Evolutionary conservation across 2,329 filamentous ascomycete genomes (phyloP).

Genomic region (Pseudopyricularia cyperi): DNA sequence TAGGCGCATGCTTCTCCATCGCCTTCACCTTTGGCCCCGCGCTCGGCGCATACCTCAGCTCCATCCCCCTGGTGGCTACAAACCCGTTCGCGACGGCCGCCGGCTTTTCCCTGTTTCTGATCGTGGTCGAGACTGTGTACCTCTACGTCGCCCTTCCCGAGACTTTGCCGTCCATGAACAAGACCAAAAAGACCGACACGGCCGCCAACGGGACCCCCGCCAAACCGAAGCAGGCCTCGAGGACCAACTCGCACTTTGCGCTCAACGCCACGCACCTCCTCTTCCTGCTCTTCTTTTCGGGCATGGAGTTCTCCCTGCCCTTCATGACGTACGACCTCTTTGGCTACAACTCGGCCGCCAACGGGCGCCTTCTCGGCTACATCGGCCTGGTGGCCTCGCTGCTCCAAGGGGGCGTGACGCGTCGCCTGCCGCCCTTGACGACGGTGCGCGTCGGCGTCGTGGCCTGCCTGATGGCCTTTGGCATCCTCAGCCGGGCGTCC

Average conservation of each 20-base stretch:
- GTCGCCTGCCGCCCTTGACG: slow-evolving; percentile 67
- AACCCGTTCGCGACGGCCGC: slow-evolving; percentile 94
- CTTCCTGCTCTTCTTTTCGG: slow-evolving; percentile 94
- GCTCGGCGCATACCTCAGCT: slow-evolving; percentile 74
- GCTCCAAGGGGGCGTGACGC: slow-evolving; percentile 85
- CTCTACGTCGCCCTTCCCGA: slow-evolving; percentile 77
- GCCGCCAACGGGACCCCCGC: slow-evolving; percentile 8
- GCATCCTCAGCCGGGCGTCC: slow-evolving; percentile 58
- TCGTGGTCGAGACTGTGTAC: slow-evolving; percentile 79
- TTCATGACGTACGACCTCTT: slow-evolving; percentile 98
- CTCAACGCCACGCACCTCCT: slow-evolving; percentile 78
- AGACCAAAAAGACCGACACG: slow-evolving; percentile 9
- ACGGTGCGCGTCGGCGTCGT: slow-evolving; percentile 70
- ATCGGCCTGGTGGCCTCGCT: slow-evolving; percentile 83
- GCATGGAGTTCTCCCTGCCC: slow-evolving; percentile 93
- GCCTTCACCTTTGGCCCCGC: slow-evolving; percentile 95
- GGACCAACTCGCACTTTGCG: slow-evolving; percentile 72
- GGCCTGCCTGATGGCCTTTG: slow-evolving; percentile 67
- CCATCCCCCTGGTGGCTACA: slow-evolving; percentile 61
- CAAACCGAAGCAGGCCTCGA: slow-evolving; percentile 16
- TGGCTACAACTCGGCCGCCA: slow-evolving; percentile 62
- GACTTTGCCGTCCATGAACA: slow-evolving; percentile 54
- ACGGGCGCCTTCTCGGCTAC: slow-evolving; percentile 76
- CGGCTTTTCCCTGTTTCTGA: slow-evolving; percentile 71
- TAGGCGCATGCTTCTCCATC: slow-evolving; percentile 92